Evolutionary conservation across 495 filamentous ascomycete species (phyloP).

Genomic region (Aspergillus diversus): DNA sequence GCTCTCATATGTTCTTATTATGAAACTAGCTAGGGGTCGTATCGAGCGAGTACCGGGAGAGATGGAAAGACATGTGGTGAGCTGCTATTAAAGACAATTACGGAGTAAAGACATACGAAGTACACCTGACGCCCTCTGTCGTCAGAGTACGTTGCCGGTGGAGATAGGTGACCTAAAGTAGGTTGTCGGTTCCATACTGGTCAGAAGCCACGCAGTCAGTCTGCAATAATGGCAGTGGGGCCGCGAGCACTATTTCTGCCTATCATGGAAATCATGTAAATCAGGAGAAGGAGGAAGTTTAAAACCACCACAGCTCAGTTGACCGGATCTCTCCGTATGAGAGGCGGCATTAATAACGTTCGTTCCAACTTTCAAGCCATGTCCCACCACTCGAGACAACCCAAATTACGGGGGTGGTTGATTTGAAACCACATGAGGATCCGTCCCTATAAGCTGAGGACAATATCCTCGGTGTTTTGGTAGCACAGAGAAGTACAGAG

Average conservation of each 20-base stretch:
- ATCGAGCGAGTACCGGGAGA: no score
- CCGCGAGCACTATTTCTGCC: conserved; percentile 8
- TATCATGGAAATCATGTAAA: conserved; percentile 17
- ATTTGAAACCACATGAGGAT: background rate
- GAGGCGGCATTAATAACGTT: background rate
- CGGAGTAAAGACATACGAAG: no score
- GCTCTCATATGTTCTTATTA: no score
- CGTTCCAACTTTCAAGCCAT: background rate
- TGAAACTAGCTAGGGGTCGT: no score
- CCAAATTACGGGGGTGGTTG: background rate
- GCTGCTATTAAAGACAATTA: no score
- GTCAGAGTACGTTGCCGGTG: background rate
- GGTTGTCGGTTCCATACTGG: background rate
- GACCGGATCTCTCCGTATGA: background rate
- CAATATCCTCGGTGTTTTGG: no score
- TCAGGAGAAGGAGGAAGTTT: background rate
- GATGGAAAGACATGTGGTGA: no score
- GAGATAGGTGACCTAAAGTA: background rate
- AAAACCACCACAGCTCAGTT: background rate
- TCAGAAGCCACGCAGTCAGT: conserved; percentile 6
- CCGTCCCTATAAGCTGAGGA: background rate
- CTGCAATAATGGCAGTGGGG: background rate
- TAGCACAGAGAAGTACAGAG: no score
- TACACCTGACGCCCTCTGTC: no score
- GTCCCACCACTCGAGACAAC: background rate